phyloP scores from a whole-genome alignment of 176 grass and related monocot species.

The Musa beccarii region DNA sequence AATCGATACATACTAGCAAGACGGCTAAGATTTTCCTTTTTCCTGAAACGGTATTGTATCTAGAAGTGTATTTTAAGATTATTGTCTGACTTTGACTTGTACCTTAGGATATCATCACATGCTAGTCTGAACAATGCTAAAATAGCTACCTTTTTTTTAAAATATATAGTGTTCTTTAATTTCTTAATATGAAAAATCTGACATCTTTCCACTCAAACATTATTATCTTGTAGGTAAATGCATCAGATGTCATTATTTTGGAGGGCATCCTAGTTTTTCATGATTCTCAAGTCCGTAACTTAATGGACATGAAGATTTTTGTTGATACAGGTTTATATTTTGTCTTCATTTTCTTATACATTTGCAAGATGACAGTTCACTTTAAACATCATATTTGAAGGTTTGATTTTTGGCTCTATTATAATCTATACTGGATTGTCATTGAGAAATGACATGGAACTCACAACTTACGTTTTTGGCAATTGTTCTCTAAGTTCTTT shows the following conservation, averaged over 20 bases:
- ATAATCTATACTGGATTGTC: not conserved
- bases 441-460: not conserved
- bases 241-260: conserved; percentile 98
- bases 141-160: not conserved
- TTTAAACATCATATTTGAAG: not conserved
- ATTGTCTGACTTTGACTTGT: not conserved
- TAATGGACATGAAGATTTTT: conserved; percentile 99
- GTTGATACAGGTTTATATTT: conserved; percentile 71
- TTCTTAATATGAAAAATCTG: not conserved
- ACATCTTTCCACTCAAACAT: conserved; percentile 1
- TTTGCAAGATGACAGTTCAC: not conserved
- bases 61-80: not conserved
- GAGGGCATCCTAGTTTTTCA: conserved; percentile 98
- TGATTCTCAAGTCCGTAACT: conserved; percentile 78
- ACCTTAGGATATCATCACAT: not conserved
- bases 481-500: not conserved
- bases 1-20: too few relatives aligned
- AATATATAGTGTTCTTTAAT: not conserved
- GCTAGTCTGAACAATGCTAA: not conserved
- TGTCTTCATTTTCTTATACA: conserved; percentile 12
- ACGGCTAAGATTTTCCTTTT: not conserved
- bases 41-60: not conserved
- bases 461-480: not conserved
- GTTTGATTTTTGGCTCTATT: not conserved
- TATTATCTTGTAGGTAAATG: conserved; percentile 72